Evolutionary conservation across 768 basidiomycete genomes (phyloP), one percentile per base, ranked within the genome.

Genomic region (Hydnum rufescens): DNA sequence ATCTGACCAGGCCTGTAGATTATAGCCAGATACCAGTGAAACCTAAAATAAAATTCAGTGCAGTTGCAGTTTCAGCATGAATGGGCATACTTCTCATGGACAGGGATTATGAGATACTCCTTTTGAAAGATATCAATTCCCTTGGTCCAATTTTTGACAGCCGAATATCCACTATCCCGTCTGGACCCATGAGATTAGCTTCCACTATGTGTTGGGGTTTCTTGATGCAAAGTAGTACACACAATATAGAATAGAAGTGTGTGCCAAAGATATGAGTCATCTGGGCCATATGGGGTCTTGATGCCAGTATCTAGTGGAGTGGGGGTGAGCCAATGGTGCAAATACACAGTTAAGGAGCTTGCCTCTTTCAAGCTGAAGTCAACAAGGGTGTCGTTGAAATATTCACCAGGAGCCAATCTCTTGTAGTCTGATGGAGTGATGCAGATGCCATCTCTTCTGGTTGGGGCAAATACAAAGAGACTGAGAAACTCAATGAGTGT

Each of bases 11-110:
- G n/a, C n/a, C 30, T 29, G 63, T 77, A 82, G 58, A 99, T 93
- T 56, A 97, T 78, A 16, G 87, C 90, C 36, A 97, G 75, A 64
- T 95, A 97, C 95, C 95, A 97, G 66, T 99, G 95, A 42, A 87
- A 65, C 59, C 93, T 97, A 22, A 13, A 39, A 22, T 39, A 39
- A 57, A 5, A 22, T n/a, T 39, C 23, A 19, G 52, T 29, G 29
- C 1, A 30, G 32, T 1, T 32, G 22, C 3, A 32, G 32, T 13
- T 13, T 51, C 16, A 4, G 42, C 3, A 44, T 31, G 39, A 51
- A 52, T 32, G 16, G 4, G 62, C 77, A 53, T 63, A 95, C 93
- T 92, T 71, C 64, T 97, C 95, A 59, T 99, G 96, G 65, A 99
- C 93, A 2, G 95, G 95, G 5, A 99, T 76, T 46, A 99, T 78